phyloP scores from a whole-genome alignment of 2,329 filamentous ascomycete genomes.

The Ophiostoma sp. region DNA sequence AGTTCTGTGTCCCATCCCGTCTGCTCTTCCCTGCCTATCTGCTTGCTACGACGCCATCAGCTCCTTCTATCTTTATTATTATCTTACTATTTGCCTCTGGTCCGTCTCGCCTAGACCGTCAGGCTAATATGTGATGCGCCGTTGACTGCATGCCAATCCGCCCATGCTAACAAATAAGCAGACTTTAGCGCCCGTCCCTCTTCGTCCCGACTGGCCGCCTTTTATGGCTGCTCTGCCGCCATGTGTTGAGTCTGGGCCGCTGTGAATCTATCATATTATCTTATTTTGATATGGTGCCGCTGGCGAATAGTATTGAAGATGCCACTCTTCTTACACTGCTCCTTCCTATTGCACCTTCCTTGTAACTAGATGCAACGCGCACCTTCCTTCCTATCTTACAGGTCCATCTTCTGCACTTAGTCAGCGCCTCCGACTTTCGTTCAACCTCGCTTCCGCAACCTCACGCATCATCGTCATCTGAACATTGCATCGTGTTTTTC shows the following conservation, averaged over 20 bases:
- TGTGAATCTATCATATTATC: not conserved
- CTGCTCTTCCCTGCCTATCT: not conserved
- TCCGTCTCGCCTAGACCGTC: not conserved
- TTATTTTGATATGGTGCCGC: too few species aligned
- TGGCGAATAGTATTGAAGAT: too few species aligned
- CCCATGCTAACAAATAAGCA: too few species aligned
- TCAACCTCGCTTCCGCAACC: too few species aligned
- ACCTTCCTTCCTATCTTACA: too few species aligned
- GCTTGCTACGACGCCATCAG: too few species aligned
- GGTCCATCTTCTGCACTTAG: too few species aligned
- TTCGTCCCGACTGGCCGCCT: constrained; percentile 4
- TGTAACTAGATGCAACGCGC: too few species aligned
- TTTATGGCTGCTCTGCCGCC: not conserved
- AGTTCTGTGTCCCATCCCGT: not conserved
- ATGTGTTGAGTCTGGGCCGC: not conserved
- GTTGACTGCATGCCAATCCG: constrained; percentile 1
- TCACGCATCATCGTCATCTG: not conserved
- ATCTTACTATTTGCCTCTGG: not conserved
- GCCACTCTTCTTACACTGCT: too few species aligned
- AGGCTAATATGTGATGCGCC: not conserved
- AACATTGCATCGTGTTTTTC: not conserved
- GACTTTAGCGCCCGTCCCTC: constrained; percentile 4
- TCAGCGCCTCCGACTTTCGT: too few species aligned
- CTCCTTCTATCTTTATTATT: too few species aligned
- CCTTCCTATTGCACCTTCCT: too few species aligned